Evolutionary conservation across 805 yeast genomes (phyloP).

Genomic region (Cyberlindnera bimundalis): DNA sequence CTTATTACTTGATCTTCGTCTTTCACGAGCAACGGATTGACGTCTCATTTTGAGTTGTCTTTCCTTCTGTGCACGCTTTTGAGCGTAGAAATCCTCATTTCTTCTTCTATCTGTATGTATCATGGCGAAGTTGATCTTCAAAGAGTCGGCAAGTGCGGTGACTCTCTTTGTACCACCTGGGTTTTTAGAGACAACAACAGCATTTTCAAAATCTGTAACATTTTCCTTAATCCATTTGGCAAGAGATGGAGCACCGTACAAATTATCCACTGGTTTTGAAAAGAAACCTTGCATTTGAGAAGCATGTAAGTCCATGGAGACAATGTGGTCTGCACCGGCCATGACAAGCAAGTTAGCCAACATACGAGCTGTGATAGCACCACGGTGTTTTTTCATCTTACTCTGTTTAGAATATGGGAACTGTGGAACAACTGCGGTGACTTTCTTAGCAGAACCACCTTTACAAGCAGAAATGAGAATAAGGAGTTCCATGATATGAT

Average conservation of each 20-base stretch:
- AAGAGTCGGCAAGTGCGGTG: slow-evolving; percentile 94
- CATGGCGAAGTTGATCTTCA: slow-evolving; percentile 97
- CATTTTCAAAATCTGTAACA: slow-evolving; percentile 77
- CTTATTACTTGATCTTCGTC: slow-evolving; percentile 39
- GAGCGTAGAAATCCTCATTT: slow-evolving; percentile 57
- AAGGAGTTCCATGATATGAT: slow-evolving; percentile 93
- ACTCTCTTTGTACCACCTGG: slow-evolving; percentile 99
- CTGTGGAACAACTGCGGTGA: slow-evolving; percentile 94
- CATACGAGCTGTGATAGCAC: slow-evolving; percentile 98
- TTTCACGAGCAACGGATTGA: slow-evolving; percentile 39
- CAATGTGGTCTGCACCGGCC: slow-evolving; percentile 99
- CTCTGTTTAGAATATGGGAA: slow-evolving; percentile 97
- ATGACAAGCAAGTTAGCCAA: slow-evolving; percentile 89
- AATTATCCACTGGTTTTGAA: slow-evolving; percentile 93
- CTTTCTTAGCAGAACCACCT: slow-evolving; percentile 97
- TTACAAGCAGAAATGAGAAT: slow-evolving; percentile 93
- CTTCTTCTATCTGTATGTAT: slow-evolving; percentile 97
- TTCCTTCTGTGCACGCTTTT: slow-evolving; percentile 33
- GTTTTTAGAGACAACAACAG: slow-evolving; percentile 97
- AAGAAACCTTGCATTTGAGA: slow-evolving; percentile 99
- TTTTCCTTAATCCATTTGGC: slow-evolving; percentile 95
- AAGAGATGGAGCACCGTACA: slow-evolving; percentile 93
- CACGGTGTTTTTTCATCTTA: slow-evolving; percentile 98
- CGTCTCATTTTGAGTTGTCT: slow-evolving; percentile 39
- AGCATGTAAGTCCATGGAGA: slow-evolving; percentile 94